phyloP scores from a whole-genome alignment of 495 filamentous ascomycete species.

The Monascus purpureus region DNA sequence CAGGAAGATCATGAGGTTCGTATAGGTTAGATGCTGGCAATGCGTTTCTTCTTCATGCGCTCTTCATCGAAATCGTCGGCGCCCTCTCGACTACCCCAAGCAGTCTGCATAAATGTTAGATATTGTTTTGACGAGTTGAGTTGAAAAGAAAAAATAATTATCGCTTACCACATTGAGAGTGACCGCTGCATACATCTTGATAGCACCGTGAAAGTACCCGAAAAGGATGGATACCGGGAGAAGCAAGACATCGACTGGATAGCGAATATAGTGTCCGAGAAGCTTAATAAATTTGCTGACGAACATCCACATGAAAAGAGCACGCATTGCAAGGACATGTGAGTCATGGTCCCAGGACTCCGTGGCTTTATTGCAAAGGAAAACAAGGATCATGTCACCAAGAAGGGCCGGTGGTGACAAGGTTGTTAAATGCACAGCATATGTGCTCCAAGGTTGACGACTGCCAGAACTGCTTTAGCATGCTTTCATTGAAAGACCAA shows the following conservation, averaged over 20 bases:
- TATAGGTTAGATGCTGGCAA: too few species aligned
- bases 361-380: conserved; percentile 33
- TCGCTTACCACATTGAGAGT: conserved; percentile 56
- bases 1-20: too few species aligned
- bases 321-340: conserved; percentile 29
- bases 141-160: conserved; percentile 4
- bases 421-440: conserved; percentile 61
- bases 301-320: conserved; percentile 46
- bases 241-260: conserved; percentile 53
- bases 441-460: conserved; percentile 60
- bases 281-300: conserved; percentile 69
- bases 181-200: conserved; percentile 61
- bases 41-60: conserved; percentile 42
- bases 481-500: too few species aligned
- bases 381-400: conserved; percentile 48
- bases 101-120: conserved; percentile 33
- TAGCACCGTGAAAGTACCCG: conserved; percentile 61
- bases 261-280: conserved; percentile 54
- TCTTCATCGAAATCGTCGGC: conserved; percentile 43
- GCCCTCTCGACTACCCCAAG: conserved; percentile 45
- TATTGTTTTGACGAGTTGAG: too few species aligned
- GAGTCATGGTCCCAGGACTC: conserved; percentile 26
- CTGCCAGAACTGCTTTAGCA: too few species aligned
- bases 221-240: conserved; percentile 65
- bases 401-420: conserved; percentile 56